Evolutionary conservation across 257 asterid genomes (phyloP), one percentile per base, ranked within the genome.

Genomic region (Vinca minor): DNA sequence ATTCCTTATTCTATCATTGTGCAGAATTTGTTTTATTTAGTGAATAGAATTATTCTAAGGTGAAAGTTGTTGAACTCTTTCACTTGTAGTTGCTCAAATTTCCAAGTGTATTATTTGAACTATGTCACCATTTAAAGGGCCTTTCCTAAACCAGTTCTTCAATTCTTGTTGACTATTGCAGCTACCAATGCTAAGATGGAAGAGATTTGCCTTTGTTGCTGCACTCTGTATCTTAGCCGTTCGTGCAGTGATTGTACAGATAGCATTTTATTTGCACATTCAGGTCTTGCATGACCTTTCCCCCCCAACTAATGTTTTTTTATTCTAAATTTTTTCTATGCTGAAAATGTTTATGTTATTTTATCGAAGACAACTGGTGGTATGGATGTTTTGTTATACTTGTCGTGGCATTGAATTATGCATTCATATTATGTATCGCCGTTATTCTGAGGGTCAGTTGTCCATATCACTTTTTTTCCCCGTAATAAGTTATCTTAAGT

Each of bases 141-240:
- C 12, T 6, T 25, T 10, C 5, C 21, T 20, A n/a, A 45, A 18
- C 59, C 15, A 25, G 21, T 25, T n/a, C 57, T 45, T 29, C 39
- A 20, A 35, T 26, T 66, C 66, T 52, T 67, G 52, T 65, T 58
- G 73, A 34, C 59, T 36, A 18, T 52, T 77, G 66, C 84, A 93
- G 98, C 80, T 89, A 60, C 97, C 98, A 2, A 69, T 87, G 76
- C 68, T 93, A 71, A 87, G 98, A 79, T 93, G 98, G 98, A 93
- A 93, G 86, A 84, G 98, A 79, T 89, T 84, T 73, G 96, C 97
- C n/a, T 72, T 89, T 47, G 78, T 89, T 75, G 98, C 96, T 73
- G 98, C 98, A 46, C 76, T 87, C 89, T 93, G 98, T 85, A 93
- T 93, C 79, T 86, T 93, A 46, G 95, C 92, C 14, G 97, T 89